Evolutionary conservation across 192 early-diverging fungal genomes (phyloP), one percentile per base, ranked within the genome.

Genomic region (Mortierella claussenii): DNA sequence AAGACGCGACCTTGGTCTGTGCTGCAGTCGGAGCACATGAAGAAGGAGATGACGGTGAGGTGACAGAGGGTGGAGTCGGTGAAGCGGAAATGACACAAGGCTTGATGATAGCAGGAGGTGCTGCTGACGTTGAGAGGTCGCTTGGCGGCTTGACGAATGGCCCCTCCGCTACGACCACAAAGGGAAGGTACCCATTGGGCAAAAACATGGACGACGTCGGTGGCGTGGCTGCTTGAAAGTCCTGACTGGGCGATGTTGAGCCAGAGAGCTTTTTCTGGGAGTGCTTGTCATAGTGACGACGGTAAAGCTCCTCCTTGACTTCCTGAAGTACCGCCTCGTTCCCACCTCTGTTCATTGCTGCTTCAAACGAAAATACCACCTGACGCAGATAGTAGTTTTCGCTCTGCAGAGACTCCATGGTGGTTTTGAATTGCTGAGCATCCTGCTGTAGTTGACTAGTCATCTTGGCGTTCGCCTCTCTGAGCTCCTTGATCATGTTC

Each of bases 401-500:
- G 34, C 54, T 55, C 18, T 78, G 55, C 30, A 79, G 76, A 6
- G 63, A n/a, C 13, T 84, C 81, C 13, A 76, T n/a, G 11, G 67
- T 55, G 21, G 45, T 45, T 26, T 76, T 74, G 21, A 64, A 37
- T 7, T 75, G 45, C 30, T 76, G 36, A 3, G 68, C 21, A 47
- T 83, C 86, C 45, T 68, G 68, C 33, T 74, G 56, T 31, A 30
- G 40, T 15, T 65, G 68, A 2, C 50, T n/a, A 15, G 30, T 34
- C 18, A 82, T 73, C 45, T 82, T 73, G 46, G 86, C 67, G 33
- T 83, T 81, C 21, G 68, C 83, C 46, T 90, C 86, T 17, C 85
- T 81, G 48, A 94, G 80, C 23, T 81, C 82, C 59, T 86, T 81
- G 49, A 94, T 91, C 13, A 85, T 83, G 24, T 68, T 84, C 81